Conservation (phyloP, 2,329 filamentous ascomycete genomes). For the Penicillium digitatum region DNA sequence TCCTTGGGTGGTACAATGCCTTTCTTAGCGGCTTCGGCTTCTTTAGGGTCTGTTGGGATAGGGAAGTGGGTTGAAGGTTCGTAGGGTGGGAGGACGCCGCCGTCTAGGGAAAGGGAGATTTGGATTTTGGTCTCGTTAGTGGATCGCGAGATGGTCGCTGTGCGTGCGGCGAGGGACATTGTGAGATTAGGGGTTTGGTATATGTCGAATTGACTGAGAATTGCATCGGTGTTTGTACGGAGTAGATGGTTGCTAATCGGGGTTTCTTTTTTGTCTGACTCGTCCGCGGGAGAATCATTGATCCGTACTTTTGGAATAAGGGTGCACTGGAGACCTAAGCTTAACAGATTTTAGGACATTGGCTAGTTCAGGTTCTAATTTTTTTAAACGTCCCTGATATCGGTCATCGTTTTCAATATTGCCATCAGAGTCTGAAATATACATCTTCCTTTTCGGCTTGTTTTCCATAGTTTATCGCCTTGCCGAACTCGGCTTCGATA, state of each 20-base stretch:
- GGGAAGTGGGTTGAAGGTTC: constrained; percentile 54
- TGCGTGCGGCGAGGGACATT: constrained; percentile 56
- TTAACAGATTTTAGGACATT: constrained; percentile 1
- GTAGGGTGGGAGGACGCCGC: constrained; percentile 58
- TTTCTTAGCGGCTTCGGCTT: constrained; percentile 48
- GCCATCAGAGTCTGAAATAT: background rate
- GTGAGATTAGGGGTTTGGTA: constrained; percentile 1
- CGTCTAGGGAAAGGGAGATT: constrained; percentile 87
- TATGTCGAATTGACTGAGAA: background rate
- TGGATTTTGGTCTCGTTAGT: constrained; percentile 99
- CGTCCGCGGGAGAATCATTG: constrained; percentile 21
- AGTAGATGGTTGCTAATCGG: constrained; percentile 14
- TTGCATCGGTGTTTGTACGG: background rate
- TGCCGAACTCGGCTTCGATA: constrained; percentile 8
- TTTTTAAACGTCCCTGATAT: background rate
- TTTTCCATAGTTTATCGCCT: background rate
- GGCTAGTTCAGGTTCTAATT: constrained; percentile 15
- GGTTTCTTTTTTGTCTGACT: constrained; percentile 16
- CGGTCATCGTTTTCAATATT: background rate
- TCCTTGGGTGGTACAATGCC: constrained; percentile 40
- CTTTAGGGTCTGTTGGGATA: constrained; percentile 55
- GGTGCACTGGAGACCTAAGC: constrained; percentile 6
- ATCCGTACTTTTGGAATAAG: constrained; percentile 15
- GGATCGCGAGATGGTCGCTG: constrained; percentile 74
- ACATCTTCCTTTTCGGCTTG: background rate